A percentile compares a stretch with the other conserved stretches of the same genome.
Conservation (phyloP, 352 stramenopile species). For the Phytophthora sp. region DNA sequence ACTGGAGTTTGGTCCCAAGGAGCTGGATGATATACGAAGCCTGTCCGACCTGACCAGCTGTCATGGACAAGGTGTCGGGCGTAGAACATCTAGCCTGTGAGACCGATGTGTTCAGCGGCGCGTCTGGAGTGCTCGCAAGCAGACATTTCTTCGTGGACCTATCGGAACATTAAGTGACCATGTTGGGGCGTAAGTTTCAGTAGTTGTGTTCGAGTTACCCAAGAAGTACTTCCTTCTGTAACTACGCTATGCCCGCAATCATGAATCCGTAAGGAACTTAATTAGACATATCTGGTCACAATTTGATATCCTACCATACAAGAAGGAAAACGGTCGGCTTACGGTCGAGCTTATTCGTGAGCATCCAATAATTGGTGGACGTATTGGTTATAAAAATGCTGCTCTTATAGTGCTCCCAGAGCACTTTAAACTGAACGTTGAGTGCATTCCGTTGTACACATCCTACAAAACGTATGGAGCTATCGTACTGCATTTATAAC, state of each 20-base stretch:
- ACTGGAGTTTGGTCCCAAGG: too few relatives aligned
- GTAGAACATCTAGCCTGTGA: not conserved
- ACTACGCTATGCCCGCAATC: not conserved
- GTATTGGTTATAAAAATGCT: too few relatives aligned
- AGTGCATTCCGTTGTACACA: conserved; percentile 11
- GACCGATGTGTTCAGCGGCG: not conserved
- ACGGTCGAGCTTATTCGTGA: too few relatives aligned
- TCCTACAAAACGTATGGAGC: not conserved
- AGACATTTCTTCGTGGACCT: not conserved
- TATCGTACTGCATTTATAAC: conserved; percentile 4
- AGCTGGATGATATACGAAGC: too few relatives aligned
- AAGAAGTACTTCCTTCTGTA: conserved; percentile 1
- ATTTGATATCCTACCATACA: too few relatives aligned
- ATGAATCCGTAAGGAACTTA: not conserved
- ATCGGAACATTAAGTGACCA: conserved; percentile 3
- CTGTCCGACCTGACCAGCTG: not conserved
- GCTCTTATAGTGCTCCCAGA: too few relatives aligned
- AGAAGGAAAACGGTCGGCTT: not conserved
- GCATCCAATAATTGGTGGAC: too few relatives aligned
- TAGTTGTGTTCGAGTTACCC: not conserved
- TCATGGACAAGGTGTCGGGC: not conserved
- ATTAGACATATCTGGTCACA: not conserved
- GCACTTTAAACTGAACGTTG: too few relatives aligned
- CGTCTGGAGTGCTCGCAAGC: not conserved
- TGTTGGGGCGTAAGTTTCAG: not conserved